A percentile compares a stretch with the other conserved stretches of the same genome.
phyloP scores from a whole-genome alignment of 768 basidiomycete genomes.

The Phaffia australis region DNA sequence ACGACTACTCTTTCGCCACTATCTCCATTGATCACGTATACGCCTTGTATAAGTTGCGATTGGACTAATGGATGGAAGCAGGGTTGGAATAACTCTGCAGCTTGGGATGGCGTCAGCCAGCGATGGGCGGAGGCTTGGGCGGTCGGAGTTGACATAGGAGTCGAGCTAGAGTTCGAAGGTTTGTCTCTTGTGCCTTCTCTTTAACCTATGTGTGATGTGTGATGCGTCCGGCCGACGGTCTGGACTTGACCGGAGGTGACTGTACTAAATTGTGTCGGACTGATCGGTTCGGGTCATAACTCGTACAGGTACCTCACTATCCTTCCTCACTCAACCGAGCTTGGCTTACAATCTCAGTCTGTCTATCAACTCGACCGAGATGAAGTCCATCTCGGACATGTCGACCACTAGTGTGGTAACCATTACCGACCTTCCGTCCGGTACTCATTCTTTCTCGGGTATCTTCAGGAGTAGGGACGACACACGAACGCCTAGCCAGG shows the following conservation, averaged over 20 bases:
- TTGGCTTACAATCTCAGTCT: conserved; percentile 8
- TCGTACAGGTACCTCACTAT: conserved; percentile 13
- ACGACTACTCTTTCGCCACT: background rate
- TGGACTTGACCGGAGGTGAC: too few relatives aligned
- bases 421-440: conserved; percentile 1
- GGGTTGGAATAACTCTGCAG: conserved; percentile 18
- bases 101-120: background rate
- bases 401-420: background rate
- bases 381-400: background rate
- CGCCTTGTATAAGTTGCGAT: conserved; percentile 13
- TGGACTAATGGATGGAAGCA: conserved; percentile 13
- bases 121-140: conserved; percentile 21
- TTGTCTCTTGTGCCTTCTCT: background rate
- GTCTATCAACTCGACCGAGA: conserved; percentile 17
- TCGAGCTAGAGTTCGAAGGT: conserved; percentile 12
- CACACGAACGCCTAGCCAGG: background rate
- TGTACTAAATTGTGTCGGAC: too few relatives aligned
- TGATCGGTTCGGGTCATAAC: background rate
- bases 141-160: background rate
- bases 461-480: conserved; percentile 6
- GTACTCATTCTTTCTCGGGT: conserved; percentile 3
- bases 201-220: too few relatives aligned
- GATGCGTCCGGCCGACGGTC: too few relatives aligned
- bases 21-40: conserved; percentile 5
- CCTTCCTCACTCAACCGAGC: conserved; percentile 3